Percentiles rank a stretch among this genome's conserved stretches.
These are phyloP conservation scores for Lentinula guzmanii DNA, from an alignment of 768 basidiomycete species.

Conservation along the genomic window DNA sequence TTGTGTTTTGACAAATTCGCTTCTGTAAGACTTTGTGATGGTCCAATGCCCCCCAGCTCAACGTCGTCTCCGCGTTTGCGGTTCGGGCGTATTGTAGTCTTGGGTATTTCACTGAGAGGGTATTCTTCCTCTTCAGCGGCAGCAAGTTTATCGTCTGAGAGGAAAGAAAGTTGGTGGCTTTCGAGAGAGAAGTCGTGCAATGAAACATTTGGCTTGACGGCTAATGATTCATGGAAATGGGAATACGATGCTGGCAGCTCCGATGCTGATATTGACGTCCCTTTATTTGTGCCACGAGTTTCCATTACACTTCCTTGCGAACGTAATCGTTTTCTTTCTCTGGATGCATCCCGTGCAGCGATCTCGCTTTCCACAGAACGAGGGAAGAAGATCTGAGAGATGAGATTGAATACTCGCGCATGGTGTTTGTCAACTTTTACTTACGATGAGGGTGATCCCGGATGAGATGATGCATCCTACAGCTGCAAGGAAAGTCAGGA, in stretches of 20 bases:
- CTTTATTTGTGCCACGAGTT: neutral
- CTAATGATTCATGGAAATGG: constrained; percentile 22
- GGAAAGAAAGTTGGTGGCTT: constrained; percentile 13
- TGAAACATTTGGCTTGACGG: constrained; percentile 18
- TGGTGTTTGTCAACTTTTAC: constrained; percentile 10
- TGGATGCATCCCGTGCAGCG: constrained; percentile 39
- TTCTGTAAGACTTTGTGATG: constrained; percentile 27
- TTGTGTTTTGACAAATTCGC: constrained; percentile 39
- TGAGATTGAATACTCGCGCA: neutral
- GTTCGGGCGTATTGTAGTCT: constrained; percentile 36
- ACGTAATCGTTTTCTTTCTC: constrained; percentile 27
- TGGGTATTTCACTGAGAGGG: neutral
- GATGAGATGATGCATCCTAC: constrained; percentile 66
- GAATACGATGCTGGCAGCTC: neutral
- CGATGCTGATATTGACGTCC: neutral
- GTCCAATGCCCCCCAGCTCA: constrained; percentile 26
- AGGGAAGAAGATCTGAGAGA: constrained; percentile 75
- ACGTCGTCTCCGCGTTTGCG: constrained; percentile 33
- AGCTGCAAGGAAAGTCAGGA: constrained; percentile 50
- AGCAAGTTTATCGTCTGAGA: neutral
- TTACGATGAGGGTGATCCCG: constrained; percentile 66
- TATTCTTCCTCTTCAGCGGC: neutral
- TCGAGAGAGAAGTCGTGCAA: constrained; percentile 7
- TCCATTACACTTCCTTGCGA: neutral
- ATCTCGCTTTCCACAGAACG: constrained; percentile 69